Base-by-base conservation (phyloP, 805 yeast species). In the Lachancea sp. region DNA sequence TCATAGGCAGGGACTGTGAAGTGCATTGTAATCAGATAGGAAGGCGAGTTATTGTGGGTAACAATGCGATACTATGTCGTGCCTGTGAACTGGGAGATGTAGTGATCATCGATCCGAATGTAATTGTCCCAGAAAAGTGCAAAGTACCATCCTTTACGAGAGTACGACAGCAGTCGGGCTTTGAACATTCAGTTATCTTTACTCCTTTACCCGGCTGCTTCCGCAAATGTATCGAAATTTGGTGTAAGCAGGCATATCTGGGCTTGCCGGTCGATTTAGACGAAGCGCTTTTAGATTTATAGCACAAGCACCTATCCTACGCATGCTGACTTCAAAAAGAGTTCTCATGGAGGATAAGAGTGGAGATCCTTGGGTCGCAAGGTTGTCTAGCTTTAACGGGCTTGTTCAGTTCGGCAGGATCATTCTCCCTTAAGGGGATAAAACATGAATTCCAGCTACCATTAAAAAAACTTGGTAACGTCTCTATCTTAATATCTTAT, bases 11-110 rank as follows among this genome's bases (percentile, higher is more conserved):
- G 20, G 18, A 23, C 5, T 30, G 43, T 19, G 30, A 34, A 22
- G 20, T 43, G 3, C 19, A 28, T 18, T 36, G 41, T 29, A 16
- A 25, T 16, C 30, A 18, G 24, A 18, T 43, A 13, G 46, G 46
- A 5, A 35, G 43, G 15, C 25, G 43, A 22, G 40, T 43, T 7
- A 24, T 43, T 6, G 31, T 43, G 13, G 46, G 46, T 3, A 11
- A 21, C 11, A 24, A 24, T 12, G 24, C 38, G 12, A n/a, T 6
- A n/a, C 29, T 43, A 4, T 28, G 28, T 22, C 46, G 38, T 7
- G 35, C 41, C 21, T 40, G 41, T 19, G 33, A 39, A 15, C 18
- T 43, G n/a, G 46, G 43, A 15, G 46, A 43, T 29, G 41, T 39
- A 6, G 38, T 43, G 11, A 40, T 43, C 9, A 29, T 43, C 16